Evolutionary conservation across 179 eudicot species (phyloP).

Genomic region (Monotropa hypopitys): DNA sequence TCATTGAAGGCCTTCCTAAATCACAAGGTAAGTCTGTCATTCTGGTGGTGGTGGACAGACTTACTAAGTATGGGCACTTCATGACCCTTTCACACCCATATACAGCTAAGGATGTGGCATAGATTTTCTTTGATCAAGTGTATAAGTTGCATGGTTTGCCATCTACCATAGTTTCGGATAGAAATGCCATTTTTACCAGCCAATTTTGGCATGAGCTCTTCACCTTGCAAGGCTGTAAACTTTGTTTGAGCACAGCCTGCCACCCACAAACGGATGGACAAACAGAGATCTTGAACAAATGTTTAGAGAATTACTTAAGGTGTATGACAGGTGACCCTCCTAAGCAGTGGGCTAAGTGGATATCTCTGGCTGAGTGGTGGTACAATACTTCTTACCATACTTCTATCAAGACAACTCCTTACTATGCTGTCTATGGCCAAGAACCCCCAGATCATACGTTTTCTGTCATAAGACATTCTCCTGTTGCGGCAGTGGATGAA

Average conservation of each 20-base stretch:
- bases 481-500: not conserved
- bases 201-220: too few species aligned
- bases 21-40: not conserved
- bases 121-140: not conserved
- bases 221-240: not conserved
- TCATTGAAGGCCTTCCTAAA: not conserved
- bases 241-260: not conserved
- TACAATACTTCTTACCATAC: not conserved
- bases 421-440: too few species aligned
- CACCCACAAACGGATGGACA: constrained; percentile 5
- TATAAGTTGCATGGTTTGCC: not conserved
- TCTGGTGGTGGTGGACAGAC: not conserved
- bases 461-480: not conserved
- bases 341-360: not conserved
- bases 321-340: not conserved
- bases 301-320: not conserved
- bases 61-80: not conserved
- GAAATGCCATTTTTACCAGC: not conserved
- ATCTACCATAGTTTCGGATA: not conserved
- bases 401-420: not conserved
- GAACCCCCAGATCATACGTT: not conserved
- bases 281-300: not conserved
- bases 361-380: not conserved
- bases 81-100: not conserved
- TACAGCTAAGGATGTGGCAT: not conserved